Base-by-base conservation (phyloP, 2,329 filamentous ascomycete genomes). In the Rasamsonia emersonii region DNA sequence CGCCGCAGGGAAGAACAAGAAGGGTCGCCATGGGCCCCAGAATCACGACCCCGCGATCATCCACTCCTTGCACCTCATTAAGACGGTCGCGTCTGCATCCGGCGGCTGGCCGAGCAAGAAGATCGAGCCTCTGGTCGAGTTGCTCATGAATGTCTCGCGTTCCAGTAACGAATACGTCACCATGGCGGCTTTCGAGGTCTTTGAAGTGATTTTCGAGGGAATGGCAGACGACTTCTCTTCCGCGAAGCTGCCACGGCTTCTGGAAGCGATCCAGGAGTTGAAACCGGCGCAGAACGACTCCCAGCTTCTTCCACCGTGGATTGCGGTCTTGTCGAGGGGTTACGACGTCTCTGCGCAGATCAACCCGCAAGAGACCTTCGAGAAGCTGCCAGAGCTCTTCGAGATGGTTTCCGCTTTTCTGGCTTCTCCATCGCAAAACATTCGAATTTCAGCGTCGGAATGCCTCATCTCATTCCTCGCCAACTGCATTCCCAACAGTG, bases 41-140 rank as follows among this genome's bases (percentile, higher is more conserved):
- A 69, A 86, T 50, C 75, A 86, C 50, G 86, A 93, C 40, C 88
- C 91, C 2, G 77, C 77, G 18, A 68, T 96, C 30, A 93, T 96
- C 44, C 91, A 96, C 54, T 82, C 88, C 2, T 67, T 98, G 40
- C 89, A 98, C 51, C 68, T 98, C 34, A 81, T 94, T 43, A 95
- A 93, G 69, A 83, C 84, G 0, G 76, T 98, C 38, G 86, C 91
- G 1, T 71, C 75, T 3, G 86, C 85, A 4, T 89, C 86, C 37
- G 84, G 86, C 24, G 91, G 91, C 30, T 98, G 91, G 91, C 91
- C 91, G 1, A 94, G 82, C 65, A 86, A 82, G 65, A 94, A 93
- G 63, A 93, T 95, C 33, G 91, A 98, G 61, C 70, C 81, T 2
- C 67, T 98, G 19, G 95, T 88, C 58, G 88, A 96, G 58, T 65